Evolutionary conservation across 2,329 filamentous ascomycete species (phyloP).

Genomic region (Pseudocercospora musae): DNA sequence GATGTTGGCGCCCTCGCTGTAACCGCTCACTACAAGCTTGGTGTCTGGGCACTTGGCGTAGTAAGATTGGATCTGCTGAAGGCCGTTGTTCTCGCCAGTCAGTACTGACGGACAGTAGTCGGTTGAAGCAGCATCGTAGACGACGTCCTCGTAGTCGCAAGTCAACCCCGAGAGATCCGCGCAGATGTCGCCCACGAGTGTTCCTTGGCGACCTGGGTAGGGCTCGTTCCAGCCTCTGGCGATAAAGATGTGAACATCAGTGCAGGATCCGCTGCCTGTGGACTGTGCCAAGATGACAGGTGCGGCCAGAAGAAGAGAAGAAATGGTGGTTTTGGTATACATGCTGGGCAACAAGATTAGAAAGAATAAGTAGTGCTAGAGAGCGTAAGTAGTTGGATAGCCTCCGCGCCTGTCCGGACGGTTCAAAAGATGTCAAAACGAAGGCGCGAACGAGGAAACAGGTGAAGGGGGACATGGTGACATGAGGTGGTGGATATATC

Average conservation of each 20-base stretch:
- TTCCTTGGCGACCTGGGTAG: conserved; percentile 21
- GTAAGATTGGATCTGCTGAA: conserved; percentile 42
- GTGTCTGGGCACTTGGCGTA: conserved; percentile 39
- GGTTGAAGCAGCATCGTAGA: conserved; percentile 15
- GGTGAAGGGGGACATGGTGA: background rate
- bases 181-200: conserved; percentile 23
- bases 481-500: background rate
- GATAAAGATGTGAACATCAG: conserved; percentile 25
- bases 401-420: background rate
- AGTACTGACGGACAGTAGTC: conserved; percentile 41
- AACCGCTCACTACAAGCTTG: conserved; percentile 44
- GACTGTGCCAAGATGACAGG: conserved; percentile 11
- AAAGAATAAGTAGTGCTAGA: background rate
- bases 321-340: conserved; percentile 1
- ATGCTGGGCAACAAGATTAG: background rate
- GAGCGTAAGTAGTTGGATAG: background rate
- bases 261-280: conserved; percentile 20
- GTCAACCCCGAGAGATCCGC: conserved; percentile 14
- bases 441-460: background rate
- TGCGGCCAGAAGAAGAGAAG: conserved; percentile 16
- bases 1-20: conserved; percentile 43
- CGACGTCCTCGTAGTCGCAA: conserved; percentile 26
- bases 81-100: conserved; percentile 38
- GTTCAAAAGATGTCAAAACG: background rate
- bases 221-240: conserved; percentile 26